Conservation (phyloP, 139 green algal species). For the Tetradesmus lagerheimii region DNA sequence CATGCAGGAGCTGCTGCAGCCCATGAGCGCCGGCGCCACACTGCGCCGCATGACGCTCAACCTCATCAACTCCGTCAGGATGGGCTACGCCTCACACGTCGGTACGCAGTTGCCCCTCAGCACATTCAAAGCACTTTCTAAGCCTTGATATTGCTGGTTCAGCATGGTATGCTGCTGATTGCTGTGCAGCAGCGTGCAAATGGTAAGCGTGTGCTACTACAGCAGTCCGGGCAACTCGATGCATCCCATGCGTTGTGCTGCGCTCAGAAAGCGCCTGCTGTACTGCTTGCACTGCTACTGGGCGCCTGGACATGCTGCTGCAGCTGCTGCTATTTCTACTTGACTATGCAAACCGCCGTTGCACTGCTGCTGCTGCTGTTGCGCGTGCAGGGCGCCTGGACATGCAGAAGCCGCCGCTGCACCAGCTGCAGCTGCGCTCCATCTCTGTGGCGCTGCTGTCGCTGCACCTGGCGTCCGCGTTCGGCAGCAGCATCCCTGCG, state of each 20-base stretch:
- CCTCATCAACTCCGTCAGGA: constrained; percentile 6
- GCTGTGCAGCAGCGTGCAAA: too few species aligned
- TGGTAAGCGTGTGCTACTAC: too few species aligned
- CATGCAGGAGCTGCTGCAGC: background rate
- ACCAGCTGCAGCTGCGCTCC: background rate
- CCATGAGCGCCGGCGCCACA: background rate
- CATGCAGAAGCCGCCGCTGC: background rate
- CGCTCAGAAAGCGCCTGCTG: too few species aligned
- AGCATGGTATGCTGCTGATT: too few species aligned
- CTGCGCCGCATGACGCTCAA: constrained; percentile 4
- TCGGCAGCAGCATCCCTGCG: background rate
- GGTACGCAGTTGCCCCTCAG: background rate
- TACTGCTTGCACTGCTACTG: too few species aligned
- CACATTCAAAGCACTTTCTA: too few species aligned
- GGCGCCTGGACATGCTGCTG: too few species aligned
- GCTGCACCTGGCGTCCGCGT: background rate
- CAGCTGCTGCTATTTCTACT: too few species aligned
- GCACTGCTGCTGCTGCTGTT: background rate
- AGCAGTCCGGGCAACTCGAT: too few species aligned
- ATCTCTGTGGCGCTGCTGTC: background rate
- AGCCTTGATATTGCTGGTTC: too few species aligned
- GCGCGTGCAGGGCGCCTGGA: background rate
- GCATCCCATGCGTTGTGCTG: too few species aligned
- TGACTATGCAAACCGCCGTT: too few species aligned
- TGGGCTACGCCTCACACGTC: background rate